Conservation (phyloP, 257 asterid genomes). For the Nicotiana noctiflora region DNA sequence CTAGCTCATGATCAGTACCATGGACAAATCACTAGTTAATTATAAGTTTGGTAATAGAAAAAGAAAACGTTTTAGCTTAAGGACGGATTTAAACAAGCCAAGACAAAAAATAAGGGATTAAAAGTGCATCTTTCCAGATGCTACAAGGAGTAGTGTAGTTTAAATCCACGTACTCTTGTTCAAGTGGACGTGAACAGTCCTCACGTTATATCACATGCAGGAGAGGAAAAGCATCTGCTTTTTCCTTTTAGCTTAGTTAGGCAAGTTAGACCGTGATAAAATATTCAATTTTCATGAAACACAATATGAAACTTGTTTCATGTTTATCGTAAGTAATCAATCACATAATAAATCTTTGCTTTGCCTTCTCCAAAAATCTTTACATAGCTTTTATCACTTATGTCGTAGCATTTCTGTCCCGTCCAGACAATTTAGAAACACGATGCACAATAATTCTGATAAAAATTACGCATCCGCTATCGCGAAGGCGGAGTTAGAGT, state of each 20-base stretch:
- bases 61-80: not conserved
- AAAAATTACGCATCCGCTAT: not conserved
- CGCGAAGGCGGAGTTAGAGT: too few relatives aligned
- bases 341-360: not conserved
- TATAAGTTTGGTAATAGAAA: not conserved
- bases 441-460: not conserved
- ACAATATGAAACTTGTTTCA: not conserved
- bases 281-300: not conserved
- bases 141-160: constrained; percentile 6
- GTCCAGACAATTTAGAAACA: not conserved
- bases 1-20: not conserved
- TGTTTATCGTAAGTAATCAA: not conserved
- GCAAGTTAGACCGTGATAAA: not conserved
- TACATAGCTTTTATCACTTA: not conserved
- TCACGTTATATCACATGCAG: not conserved
- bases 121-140: not conserved
- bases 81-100: not conserved
- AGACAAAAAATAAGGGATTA: not conserved
- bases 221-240: not conserved
- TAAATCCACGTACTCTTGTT: constrained; percentile 4
- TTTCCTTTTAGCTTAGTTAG: not conserved
- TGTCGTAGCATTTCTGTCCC: not conserved
- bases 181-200: constrained; percentile 8
- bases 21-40: not conserved
- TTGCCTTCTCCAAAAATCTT: not conserved